Evolutionary conservation across 768 basidiomycete genomes (phyloP), one percentile per base, ranked within the genome.

Genomic region (Ephemerocybe angulata): DNA sequence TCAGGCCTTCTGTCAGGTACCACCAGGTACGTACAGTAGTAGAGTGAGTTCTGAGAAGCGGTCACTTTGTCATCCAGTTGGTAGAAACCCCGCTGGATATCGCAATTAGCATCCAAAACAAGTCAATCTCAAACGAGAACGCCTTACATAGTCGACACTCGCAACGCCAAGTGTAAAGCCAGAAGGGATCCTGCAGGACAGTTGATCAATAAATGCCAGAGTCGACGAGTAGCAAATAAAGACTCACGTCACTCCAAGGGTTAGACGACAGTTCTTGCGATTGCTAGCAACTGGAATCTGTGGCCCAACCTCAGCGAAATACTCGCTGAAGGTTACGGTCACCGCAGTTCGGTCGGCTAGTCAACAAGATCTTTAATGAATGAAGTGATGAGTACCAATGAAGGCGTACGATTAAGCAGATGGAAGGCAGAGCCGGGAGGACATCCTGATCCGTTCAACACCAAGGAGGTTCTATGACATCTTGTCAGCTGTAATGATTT

Each of bases 31-130:
- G 50, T 48, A 65, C 63, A 64, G 60, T 63, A 65, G 37, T 67
- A 67, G 15, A 59, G 60, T n/a, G 64, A 61, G 38, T 65, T 61
- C 53, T 67, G 66, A 4, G 60, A 28, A 28, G 66, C 63, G 13
- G 63, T 64, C 3, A 64, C 66, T 30, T 59, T 56, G 33, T 48
- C 46, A 53, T 65, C 66, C 29, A 65, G 61, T 54, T 67, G 62
- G 29, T 66, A 66, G 50, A 64, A 66, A 27, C 63, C 63, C 40
- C 65, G 65, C 60, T 64, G 15, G 21, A 21, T 50, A 21, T 17
- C 29, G 27, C 24, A 28, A 25, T 13, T 15, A 48, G 28, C 17
- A 17, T 24, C 24, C 30, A n/a, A 38, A 25, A 24, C 40, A 13
- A 17, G 42, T 22, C 7, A 38, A 25, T 12, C 15, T 11, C 24